Evolutionary conservation across 2,329 filamentous ascomycete genomes (phyloP).

Genomic region (Aspergillus fructus): DNA sequence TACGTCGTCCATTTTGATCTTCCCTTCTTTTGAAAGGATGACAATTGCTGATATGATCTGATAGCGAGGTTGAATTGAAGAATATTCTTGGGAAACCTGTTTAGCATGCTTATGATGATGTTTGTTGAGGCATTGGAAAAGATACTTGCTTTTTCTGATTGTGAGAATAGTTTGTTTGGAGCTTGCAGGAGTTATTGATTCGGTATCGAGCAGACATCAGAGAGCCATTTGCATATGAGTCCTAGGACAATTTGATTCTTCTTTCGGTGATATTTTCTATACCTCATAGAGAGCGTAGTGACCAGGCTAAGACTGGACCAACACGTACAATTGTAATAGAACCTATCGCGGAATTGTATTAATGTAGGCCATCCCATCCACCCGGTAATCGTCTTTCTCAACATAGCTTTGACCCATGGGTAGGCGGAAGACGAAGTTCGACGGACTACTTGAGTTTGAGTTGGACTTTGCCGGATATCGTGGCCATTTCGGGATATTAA

Average conservation of each 20-base stretch:
- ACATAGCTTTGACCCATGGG: constrained; percentile 26
- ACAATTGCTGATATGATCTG: not conserved
- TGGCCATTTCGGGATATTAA: constrained; percentile 24
- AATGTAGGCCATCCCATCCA: constrained; percentile 27
- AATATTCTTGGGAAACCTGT: not conserved
- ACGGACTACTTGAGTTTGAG: not conserved
- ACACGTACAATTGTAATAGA: not conserved
- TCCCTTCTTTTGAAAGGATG: not conserved
- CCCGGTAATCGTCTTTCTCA: constrained; percentile 27
- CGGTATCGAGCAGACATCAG: not conserved
- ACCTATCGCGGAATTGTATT: constrained; percentile 27
- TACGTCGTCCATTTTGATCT: constrained; percentile 51
- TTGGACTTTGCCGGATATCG: constrained; percentile 16
- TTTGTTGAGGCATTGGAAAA: not conserved
- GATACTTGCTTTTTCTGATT: no score
- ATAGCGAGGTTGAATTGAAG: constrained; percentile 15
- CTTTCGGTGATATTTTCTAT: no score
- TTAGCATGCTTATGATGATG: not conserved
- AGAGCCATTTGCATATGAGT: not conserved
- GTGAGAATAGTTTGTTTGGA: no score
- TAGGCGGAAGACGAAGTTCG: constrained; percentile 31
- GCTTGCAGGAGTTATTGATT: not conserved
- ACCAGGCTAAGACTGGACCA: not conserved
- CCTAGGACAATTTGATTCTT: not conserved
- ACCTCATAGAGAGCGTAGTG: no score